Base-by-base conservation (phyloP, 345 rosid genomes). In the Bruguiera gymnorhiza region DNA sequence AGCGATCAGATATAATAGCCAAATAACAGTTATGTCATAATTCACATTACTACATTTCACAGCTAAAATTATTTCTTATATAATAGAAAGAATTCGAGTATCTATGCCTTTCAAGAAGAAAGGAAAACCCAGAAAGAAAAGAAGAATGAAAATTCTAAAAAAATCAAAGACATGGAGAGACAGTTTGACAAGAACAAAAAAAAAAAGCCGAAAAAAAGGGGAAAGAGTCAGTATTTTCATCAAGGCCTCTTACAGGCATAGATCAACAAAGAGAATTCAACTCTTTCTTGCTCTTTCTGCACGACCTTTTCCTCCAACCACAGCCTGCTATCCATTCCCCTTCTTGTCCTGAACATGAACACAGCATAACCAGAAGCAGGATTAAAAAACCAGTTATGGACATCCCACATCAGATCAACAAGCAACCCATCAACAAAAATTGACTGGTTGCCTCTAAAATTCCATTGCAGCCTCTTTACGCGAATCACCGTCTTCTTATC, bases 321-420 rank as follows among this genome's bases (percentile, higher is more conserved):
- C 37, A 86, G 73, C 68, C 88, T 81, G 76, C 87, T 87, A 54
- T 87, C 93, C 76, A 83, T 61, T 24, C 96, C 90, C 74, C 84
- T 89, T 74, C 97, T 89, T 80, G 89, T 86, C 78, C 88, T 78
- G 78, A 94, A 94, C 97, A 91, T 87, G 86, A 94, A 94, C 76
- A 90, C 90, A 53, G 93, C 99, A 65, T 63, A 78, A 2, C 87
- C 91, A 57, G 82, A 70, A 8, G 76, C 85, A 66, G 86, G 74
- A 46, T 65, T 80, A 69, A 83, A 94, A 82, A 91, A 91, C 99
- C 97, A 94, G 66, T 85, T 90, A 82, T 94, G 97, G 13, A 88
- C 95, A 78, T 94, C 97, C 99, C 98, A 94, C 89, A 94, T 70
- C 76, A 94, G 70, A 83, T 94, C 96, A 71, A 94, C 87, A 15